Base-by-base conservation (phyloP, 345 rosid genomes). In the Lumnitzera racemosa region DNA sequence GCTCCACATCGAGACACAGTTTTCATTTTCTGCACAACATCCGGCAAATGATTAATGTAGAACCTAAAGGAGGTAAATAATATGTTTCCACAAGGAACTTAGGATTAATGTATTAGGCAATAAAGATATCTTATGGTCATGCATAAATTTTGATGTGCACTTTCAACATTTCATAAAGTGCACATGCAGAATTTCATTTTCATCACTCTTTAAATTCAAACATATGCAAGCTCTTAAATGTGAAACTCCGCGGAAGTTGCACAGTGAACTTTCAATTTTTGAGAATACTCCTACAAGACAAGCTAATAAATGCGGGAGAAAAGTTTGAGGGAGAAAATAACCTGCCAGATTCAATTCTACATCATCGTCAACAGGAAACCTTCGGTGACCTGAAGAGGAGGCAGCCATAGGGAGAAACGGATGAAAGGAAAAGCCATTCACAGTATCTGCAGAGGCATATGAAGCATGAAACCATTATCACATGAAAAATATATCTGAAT, bases 381-480 rank as follows among this genome's bases (percentile, higher is more conserved):
- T 77, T 55, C 99, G 78, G 65, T 94, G 97, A 31, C 99, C 99
- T 5, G 99, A 94, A 20, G 99, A 83, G 56, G 97, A 75, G 65
- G 88, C 89, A 57, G 99, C 97, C 92, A 88, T 80, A 57, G 97
- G 96, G 67, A 89, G 80, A 61, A 72, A 84, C 2, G 98, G 98
- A 61, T 92, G 98, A 80, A 89, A 92, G 58, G 94, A 67, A 66
- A 94, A 84, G 49, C 90, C 86, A 66, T 82, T 88, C 36, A 90
- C 85, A 0, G 99, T 94, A 72, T 94, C 99, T 94, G 81, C 63
- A 65, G 61, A 25, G 13, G 53, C 59, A 60, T 41, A 65, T 27
- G 31, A 65, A 36, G 31, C 11, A 47, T 13, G 46, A 14, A n/a
- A 20, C 9, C 31, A 12, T 62, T 20, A 62, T 1, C 43, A 36